A percentile compares a stretch with the other conserved stretches of the same genome.
phyloP scores from a whole-genome alignment of 2,329 filamentous ascomycete species.

The Xylaria hypoxylon region DNA sequence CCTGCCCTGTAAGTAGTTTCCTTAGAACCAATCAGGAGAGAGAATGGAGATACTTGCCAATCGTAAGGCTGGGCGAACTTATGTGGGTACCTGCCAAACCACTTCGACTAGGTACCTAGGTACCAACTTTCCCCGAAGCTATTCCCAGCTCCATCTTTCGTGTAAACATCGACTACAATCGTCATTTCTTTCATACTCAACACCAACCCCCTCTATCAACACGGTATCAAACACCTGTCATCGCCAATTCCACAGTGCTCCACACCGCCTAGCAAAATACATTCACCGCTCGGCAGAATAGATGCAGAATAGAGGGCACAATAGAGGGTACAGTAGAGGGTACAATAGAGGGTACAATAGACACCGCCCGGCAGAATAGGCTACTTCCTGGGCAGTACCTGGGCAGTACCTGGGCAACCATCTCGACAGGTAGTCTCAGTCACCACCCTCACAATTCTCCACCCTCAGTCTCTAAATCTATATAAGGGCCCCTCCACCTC shows the following conservation, averaged over 20 bases:
- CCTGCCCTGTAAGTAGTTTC: too few species aligned
- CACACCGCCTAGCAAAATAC: background rate
- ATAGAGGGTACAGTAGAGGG: too few species aligned
- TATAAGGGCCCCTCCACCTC: too few species aligned
- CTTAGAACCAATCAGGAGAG: background rate
- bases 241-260: background rate
- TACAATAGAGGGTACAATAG: too few species aligned
- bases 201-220: background rate
- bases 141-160: constrained; percentile 1
- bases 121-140: background rate
- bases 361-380: too few species aligned
- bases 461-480: background rate
- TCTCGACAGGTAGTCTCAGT: background rate
- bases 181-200: background rate
- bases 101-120: too few species aligned
- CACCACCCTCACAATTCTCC: background rate
- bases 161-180: background rate
- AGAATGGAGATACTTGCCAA: background rate
- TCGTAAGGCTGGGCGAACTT: background rate
- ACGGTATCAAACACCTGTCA: too few species aligned
- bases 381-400: too few species aligned
- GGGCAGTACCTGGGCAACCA: background rate
- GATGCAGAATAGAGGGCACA: too few species aligned
- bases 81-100: background rate
- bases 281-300: too few species aligned